Base-by-base conservation (phyloP, 768 basidiomycete species). In the Boletus sp. region DNA sequence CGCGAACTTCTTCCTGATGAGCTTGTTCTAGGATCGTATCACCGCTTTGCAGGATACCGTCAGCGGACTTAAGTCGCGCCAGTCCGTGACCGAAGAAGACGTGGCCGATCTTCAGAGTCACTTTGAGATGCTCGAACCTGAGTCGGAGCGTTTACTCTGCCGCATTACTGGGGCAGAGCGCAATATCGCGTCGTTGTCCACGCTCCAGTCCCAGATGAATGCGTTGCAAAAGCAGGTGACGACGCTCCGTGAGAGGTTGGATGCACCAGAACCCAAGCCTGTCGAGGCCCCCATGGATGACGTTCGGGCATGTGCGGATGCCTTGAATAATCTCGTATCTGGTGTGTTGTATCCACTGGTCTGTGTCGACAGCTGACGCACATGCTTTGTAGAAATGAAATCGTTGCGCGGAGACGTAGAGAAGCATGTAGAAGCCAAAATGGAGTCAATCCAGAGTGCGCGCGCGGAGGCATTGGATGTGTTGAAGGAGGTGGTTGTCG, bases 341-440 rank as follows among this genome's bases (percentile, higher is more conserved):
- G 81, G 83, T 82, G 58, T 44, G 70, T 59, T 17, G 30, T 29
- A 11, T 50, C 35, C 39, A 9, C 34, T 52, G 7, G 5, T 33
- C 23, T n/a, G 13, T 10, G 11, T 37, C n/a, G n/a, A 51, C 11
- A 23, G 11, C 49, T 62, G 35, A 56, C 27, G 9, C 23, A 5
- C 32, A 15, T 25, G 11, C 23, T 7, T 21, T 11, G 32, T 57
- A 82, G 81, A 82, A 56, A 76, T 82, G 75, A 75, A 70, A 49
- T 55, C 51, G 7, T 65, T 83, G 39, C 75, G 74, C 3, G 73
- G 77, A 44, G 74, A 68, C 38, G 70, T 75, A 5, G 74, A 77
- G 50, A 70, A 69, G 47, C 77, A 81, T 53, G 76, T 84, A 67
- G 70, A 71, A 34, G 69, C 68, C 21, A 79, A 79, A 58, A 67